Percentiles rank a stretch among this genome's conserved stretches.
Conservation (phyloP, 1,139 yeast species). For the Debaryomycetaceae sp. region DNA sequence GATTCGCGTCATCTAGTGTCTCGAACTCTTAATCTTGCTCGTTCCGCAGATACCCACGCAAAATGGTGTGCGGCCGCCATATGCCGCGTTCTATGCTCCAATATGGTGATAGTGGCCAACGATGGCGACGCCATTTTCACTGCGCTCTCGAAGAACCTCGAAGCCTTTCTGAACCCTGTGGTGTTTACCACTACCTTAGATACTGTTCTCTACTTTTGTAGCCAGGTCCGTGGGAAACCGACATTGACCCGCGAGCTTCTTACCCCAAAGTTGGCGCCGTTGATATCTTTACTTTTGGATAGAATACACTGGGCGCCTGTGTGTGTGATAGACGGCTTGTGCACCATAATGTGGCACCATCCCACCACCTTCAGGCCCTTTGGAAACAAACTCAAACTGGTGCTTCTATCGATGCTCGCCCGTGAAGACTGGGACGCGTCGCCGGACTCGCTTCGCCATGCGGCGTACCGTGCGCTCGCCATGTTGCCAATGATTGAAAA, state of each 20-base stretch:
- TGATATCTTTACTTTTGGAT: slow-evolving; percentile 45
- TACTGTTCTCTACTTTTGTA: slow-evolving; percentile 38
- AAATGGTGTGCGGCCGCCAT: slow-evolving; percentile 60
- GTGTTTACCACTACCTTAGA: slow-evolving; percentile 40
- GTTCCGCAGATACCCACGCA: slow-evolving; percentile 35
- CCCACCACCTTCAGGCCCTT: slow-evolving; percentile 78
- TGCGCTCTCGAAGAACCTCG: slow-evolving; percentile 45
- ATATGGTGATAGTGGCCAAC: slow-evolving; percentile 42
- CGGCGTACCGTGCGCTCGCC: slow-evolving; percentile 44
- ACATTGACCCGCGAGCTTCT: slow-evolving; percentile 74
- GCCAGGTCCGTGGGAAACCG: slow-evolving; percentile 65
- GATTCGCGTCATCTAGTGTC: slow-evolving; percentile 49
- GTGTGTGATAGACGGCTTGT: slow-evolving; percentile 38
- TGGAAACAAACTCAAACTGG: slow-evolving; percentile 47
- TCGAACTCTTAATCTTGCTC: slow-evolving; percentile 42
- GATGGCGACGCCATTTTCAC: slow-evolving; percentile 53
- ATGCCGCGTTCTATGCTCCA: slow-evolving; percentile 36
- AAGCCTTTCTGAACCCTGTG: slow-evolving; percentile 33
- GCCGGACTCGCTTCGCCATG: slow-evolving; percentile 26
- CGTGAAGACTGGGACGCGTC: slow-evolving; percentile 15
- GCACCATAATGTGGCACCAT: slow-evolving; percentile 41
- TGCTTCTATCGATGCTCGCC: slow-evolving; percentile 28
- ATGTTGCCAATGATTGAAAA: slow-evolving; percentile 47
- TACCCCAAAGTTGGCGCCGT: slow-evolving; percentile 65
- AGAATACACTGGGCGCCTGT: slow-evolving; percentile 28